Evolutionary conservation across 305 asterid genomes (phyloP).

Genomic region (Plantago lanceolata): DNA sequence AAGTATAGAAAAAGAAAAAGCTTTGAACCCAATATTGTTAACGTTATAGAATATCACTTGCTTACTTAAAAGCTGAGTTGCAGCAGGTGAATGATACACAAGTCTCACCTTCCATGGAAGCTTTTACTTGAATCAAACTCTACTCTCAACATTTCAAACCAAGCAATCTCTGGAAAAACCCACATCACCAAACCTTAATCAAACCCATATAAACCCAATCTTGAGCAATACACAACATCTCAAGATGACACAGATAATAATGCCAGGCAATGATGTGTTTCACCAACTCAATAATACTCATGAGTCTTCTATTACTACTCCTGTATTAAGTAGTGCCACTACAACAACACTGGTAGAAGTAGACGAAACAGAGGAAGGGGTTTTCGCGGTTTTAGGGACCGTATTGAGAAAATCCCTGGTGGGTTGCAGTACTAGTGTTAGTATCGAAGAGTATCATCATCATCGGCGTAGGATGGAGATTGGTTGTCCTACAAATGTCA

Average conservation of each 20-base stretch:
- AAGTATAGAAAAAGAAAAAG: no score
- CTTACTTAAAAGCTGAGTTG: neutral
- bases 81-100: conserved; percentile 27
- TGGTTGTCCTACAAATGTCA: conserved; percentile 75
- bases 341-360: conserved; percentile 28
- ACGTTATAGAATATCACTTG: no score
- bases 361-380: conserved; percentile 24
- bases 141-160: conserved; percentile 34
- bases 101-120: conserved; percentile 39
- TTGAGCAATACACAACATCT: conserved; percentile 41
- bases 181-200: conserved; percentile 35
- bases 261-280: conserved; percentile 54
- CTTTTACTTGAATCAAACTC: conserved; percentile 66
- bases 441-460: conserved; percentile 36
- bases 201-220: conserved; percentile 30
- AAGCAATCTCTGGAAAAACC: conserved; percentile 20
- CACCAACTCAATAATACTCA: conserved; percentile 46
- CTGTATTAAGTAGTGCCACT: conserved; percentile 38
- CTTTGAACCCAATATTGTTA: no score
- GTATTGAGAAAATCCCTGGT: conserved; percentile 55
- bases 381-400: conserved; percentile 36
- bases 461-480: conserved; percentile 45
- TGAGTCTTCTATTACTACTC: conserved; percentile 40
- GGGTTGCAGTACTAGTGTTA: conserved; percentile 34
- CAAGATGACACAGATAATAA: conserved; percentile 39